Evolutionary conservation across 169 alveolate genomes (phyloP).

Genomic region (Perkinsus marinus): DNA sequence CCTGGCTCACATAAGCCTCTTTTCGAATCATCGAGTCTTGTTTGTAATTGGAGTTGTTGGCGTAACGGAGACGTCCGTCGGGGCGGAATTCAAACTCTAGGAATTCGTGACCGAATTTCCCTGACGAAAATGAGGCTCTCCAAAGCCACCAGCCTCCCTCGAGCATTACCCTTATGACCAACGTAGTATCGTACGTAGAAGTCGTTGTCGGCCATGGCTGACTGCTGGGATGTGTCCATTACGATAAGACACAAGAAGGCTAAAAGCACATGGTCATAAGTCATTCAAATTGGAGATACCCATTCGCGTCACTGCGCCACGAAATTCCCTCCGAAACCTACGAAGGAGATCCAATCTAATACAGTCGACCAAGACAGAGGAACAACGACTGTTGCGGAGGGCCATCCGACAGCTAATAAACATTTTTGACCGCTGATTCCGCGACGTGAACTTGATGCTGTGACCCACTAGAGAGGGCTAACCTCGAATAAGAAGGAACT

Average conservation of each 20-base stretch:
- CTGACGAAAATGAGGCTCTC: neutral
- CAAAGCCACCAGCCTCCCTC: neutral
- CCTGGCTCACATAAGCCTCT: slow-evolving; percentile 57
- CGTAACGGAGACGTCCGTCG: slow-evolving; percentile 86
- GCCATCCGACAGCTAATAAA: no score
- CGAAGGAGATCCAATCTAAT: no score
- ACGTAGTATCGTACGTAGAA: slow-evolving; percentile 35
- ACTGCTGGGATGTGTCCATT: neutral
- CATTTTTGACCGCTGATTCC: no score
- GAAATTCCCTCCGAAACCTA: no score
- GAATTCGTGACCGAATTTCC: slow-evolving; percentile 91
- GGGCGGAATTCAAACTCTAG: slow-evolving; percentile 85
- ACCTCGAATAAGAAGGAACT: no score
- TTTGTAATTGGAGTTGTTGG: slow-evolving; percentile 87
- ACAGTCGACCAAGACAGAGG: no score
- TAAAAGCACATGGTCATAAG: neutral
- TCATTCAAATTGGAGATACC: no score
- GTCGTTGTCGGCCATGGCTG: neutral
- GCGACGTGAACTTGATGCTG: no score
- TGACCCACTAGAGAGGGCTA: no score
- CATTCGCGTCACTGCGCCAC: no score
- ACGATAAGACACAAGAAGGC: neutral
- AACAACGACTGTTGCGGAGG: no score
- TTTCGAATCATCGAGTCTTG: slow-evolving; percentile 80
- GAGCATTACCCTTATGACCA: slow-evolving; percentile 67